A percentile compares a stretch with the other conserved stretches of the same genome.
These are phyloP conservation scores for Mariannaea sp. DNA, from an alignment of 2,329 filamentous ascomycete species.

Conservation along the genomic window DNA sequence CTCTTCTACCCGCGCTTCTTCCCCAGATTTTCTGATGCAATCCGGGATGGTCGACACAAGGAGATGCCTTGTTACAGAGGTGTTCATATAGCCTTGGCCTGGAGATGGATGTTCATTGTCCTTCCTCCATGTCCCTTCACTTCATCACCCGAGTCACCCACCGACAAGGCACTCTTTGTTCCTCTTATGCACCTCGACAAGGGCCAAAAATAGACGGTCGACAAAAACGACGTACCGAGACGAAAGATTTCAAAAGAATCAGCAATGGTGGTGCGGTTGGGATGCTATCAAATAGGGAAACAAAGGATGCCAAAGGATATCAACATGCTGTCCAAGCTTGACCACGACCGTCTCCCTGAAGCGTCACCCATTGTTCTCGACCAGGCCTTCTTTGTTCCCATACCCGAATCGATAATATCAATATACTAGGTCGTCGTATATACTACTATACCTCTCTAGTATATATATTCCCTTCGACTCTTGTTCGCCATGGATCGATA, in stretches of 20 bases:
- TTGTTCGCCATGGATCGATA: slow-evolving; percentile 8
- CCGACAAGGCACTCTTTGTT: slow-evolving; percentile 9
- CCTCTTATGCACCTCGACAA: not conserved
- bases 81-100: not conserved
- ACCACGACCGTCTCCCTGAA: not conserved
- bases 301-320: slow-evolving; percentile 1
- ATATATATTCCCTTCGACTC: slow-evolving; percentile 13
- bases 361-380: not conserved
- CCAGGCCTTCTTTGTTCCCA: slow-evolving; percentile 6
- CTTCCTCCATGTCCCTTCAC: too few relatives aligned
- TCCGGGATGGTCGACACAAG: not conserved
- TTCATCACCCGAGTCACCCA: not conserved
- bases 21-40: not conserved
- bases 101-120: not conserved
- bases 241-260: not conserved
- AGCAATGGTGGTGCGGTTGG: not conserved
- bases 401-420: slow-evolving; percentile 12
- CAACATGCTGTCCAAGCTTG: not conserved
- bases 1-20: slow-evolving; percentile 2
- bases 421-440: not conserved
- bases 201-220: not conserved
- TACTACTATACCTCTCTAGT: not conserved
- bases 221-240: slow-evolving; percentile 9
- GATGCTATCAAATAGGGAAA: not conserved
- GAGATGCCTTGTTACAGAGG: not conserved